Evolutionary conservation across 768 basidiomycete species (phyloP).

Genomic region (Termitomyces sp.): DNA sequence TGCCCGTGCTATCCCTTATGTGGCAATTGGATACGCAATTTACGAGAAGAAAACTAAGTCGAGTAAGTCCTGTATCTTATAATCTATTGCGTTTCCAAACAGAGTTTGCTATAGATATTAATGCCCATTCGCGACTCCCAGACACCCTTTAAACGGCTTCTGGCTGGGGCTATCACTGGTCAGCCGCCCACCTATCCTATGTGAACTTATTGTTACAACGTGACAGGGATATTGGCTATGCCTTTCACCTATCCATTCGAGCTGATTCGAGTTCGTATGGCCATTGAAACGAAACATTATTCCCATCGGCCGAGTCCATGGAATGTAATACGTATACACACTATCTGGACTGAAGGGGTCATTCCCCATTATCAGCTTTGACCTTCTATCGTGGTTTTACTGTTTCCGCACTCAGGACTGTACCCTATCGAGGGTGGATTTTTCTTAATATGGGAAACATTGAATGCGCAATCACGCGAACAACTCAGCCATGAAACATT

Average conservation of each 20-base stretch:
- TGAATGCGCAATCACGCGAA: constrained; percentile 18
- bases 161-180: constrained; percentile 2
- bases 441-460: constrained; percentile 23
- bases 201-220: not conserved
- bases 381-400: constrained; percentile 2
- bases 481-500: constrained; percentile 14
- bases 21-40: constrained; percentile 1
- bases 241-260: constrained; percentile 6
- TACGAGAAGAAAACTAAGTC: not conserved
- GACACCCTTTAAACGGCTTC: not conserved
- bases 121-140: not conserved
- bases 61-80: not conserved
- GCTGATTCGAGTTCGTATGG: constrained; percentile 3
- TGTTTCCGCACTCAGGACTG: constrained; percentile 4
- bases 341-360: not conserved
- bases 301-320: not conserved
- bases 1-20: constrained; percentile 2
- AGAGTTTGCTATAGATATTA: not conserved
- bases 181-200: not conserved
- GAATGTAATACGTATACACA: not conserved
- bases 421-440: constrained; percentile 23
- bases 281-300: constrained; percentile 4
- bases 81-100: not conserved
- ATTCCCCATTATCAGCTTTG: not conserved
- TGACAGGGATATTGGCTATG: not conserved